Evolutionary conservation across 2,329 filamentous ascomycete species (phyloP).

Genomic region (Neofusicoccum parvum): DNA sequence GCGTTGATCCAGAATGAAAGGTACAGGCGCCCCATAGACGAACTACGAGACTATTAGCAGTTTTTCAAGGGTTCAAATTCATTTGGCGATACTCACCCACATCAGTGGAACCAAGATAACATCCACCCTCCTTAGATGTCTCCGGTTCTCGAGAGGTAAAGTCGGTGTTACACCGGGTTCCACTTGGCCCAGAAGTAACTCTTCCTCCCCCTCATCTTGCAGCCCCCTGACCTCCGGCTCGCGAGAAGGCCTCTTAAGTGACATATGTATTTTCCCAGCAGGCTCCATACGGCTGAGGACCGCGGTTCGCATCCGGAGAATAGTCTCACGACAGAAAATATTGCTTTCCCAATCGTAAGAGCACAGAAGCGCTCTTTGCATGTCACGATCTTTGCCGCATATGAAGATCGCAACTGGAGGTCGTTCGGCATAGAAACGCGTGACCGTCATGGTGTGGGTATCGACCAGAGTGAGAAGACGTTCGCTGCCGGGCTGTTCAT

Average conservation of each 20-base stretch:
- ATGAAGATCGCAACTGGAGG: conserved; percentile 43
- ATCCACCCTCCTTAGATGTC: not conserved
- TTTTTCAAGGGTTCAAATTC: not conserved
- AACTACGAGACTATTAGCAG: not conserved
- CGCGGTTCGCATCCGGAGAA: conserved; percentile 37
- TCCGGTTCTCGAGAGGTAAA: too few species aligned
- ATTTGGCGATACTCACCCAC: not conserved
- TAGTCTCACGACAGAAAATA: conserved; percentile 41
- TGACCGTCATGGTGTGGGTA: conserved; percentile 43
- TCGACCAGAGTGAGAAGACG: conserved; percentile 43
- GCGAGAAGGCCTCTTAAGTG: not conserved
- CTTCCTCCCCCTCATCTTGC: not conserved
- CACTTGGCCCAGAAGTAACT: not conserved
- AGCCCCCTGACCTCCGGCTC: not conserved
- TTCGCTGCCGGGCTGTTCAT: not conserved
- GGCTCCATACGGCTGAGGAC: not conserved
- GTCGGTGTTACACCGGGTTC: too few species aligned
- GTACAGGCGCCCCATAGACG: not conserved
- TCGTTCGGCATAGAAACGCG: conserved; percentile 34
- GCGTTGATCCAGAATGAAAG: too few species aligned
- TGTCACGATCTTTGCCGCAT: conserved; percentile 41
- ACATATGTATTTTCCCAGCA: not conserved
- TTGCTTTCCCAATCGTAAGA: conserved; percentile 43
- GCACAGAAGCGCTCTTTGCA: conserved; percentile 45
- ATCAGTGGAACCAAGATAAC: not conserved